Evolutionary conservation across 208 protist species (phyloP).

Genomic region (Leishmania arabica): DNA sequence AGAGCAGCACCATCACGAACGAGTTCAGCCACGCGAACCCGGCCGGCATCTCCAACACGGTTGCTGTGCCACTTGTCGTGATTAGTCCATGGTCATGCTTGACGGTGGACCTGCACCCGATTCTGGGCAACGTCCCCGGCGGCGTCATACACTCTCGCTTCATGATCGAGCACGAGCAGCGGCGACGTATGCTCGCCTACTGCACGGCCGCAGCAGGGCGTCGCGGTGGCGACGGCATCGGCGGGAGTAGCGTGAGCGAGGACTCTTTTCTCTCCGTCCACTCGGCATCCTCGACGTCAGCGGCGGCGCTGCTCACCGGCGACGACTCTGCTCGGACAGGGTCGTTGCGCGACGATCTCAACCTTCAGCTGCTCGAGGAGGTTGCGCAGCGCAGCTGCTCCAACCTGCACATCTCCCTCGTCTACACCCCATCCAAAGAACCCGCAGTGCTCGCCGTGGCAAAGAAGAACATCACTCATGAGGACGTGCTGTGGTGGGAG

Average conservation of each 20-base stretch:
- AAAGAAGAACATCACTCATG: slow-evolving; percentile 25
- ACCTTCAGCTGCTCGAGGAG: slow-evolving; percentile 32
- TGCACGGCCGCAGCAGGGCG: slow-evolving; percentile 20
- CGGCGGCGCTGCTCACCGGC: slow-evolving; percentile 14
- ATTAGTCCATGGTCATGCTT: slow-evolving; percentile 29
- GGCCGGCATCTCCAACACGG: not conserved
- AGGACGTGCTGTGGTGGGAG: slow-evolving; percentile 33
- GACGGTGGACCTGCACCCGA: slow-evolving; percentile 30
- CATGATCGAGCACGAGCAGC: slow-evolving; percentile 41
- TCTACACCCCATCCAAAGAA: slow-evolving; percentile 16
- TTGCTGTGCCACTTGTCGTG: slow-evolving; percentile 15
- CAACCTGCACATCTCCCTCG: slow-evolving; percentile 23
- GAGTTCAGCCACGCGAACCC: not conserved
- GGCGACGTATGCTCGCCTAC: slow-evolving; percentile 31
- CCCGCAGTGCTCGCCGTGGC: slow-evolving; percentile 19
- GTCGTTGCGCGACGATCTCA: slow-evolving; percentile 15
- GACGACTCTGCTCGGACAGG: slow-evolving; percentile 1
- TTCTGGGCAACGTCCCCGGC: slow-evolving; percentile 11
- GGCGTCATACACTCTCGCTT: slow-evolving; percentile 37
- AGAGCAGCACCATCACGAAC: not conserved
- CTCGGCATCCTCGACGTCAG: slow-evolving; percentile 16
- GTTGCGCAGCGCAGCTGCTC: slow-evolving; percentile 20
- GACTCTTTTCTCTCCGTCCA: slow-evolving; percentile 35
- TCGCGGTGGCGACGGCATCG: slow-evolving; percentile 8
- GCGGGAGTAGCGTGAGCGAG: slow-evolving; percentile 11